phyloP scores from a whole-genome alignment of 2,329 filamentous ascomycete species.

The Pestalotiopsis sp. region DNA sequence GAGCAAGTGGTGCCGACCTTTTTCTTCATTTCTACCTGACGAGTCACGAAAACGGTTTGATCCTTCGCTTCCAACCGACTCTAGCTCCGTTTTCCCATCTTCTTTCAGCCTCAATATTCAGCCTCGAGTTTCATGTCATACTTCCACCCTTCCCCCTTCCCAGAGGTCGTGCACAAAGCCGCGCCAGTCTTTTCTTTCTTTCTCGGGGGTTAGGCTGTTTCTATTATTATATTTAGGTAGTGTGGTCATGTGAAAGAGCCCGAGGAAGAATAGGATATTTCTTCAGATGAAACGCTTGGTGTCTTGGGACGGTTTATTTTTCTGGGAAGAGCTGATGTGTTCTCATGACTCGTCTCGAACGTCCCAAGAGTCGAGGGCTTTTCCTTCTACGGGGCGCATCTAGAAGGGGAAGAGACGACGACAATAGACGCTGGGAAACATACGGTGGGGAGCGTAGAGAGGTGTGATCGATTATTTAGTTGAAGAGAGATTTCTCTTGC shows the following conservation, averaged over 20 bases:
- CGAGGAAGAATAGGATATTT: background rate
- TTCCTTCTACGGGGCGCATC: background rate
- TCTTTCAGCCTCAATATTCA: background rate
- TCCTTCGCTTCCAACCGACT: background rate
- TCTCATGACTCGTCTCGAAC: background rate
- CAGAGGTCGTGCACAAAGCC: background rate
- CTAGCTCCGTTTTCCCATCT: background rate
- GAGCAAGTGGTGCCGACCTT: background rate
- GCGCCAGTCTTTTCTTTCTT: background rate
- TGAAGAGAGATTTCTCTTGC: too few relatives aligned
- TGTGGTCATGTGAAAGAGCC: too few relatives aligned
- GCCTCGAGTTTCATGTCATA: background rate
- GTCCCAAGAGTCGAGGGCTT: background rate
- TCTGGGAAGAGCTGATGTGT: background rate
- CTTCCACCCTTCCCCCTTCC: background rate
- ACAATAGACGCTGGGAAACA: background rate
- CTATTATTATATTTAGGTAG: background rate
- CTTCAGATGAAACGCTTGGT: background rate
- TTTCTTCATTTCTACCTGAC: background rate
- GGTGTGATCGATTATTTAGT: too few relatives aligned
- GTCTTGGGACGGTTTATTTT: background rate
- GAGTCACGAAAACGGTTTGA: background rate
- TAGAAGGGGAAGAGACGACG: background rate
- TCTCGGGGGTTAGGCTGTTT: background rate
- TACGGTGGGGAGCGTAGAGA: too few relatives aligned